Percentiles rank a stretch among this genome's conserved stretches.
Evolutionary conservation across 495 filamentous ascomycete species (phyloP).

Genomic region (Annulohypoxylon maeteangense): DNA sequence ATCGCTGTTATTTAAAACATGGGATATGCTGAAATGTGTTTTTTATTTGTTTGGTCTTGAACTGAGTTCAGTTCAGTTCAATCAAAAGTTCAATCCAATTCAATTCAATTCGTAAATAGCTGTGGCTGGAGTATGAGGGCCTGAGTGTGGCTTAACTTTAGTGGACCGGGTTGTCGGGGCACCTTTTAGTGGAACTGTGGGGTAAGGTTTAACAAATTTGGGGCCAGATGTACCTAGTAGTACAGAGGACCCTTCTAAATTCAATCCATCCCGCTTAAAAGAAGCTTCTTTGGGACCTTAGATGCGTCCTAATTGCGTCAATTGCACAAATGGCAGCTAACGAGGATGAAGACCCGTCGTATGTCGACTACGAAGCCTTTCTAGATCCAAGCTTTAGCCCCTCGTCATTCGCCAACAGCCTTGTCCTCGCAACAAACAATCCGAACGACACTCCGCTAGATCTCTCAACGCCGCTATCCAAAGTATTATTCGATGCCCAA

Average conservation of each 20-base stretch:
- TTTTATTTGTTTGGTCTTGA: too few relatives aligned
- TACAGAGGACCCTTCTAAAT: background rate
- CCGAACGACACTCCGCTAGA: constrained; percentile 88
- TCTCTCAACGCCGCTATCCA: constrained; percentile 90
- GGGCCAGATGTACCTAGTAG: background rate
- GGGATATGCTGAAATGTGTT: background rate
- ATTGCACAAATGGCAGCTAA: constrained; percentile 40
- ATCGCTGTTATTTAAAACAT: too few relatives aligned
- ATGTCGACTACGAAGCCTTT: constrained; percentile 97
- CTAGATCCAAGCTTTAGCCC: constrained; percentile 85
- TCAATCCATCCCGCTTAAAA: background rate
- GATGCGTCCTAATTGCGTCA: constrained; percentile 12
- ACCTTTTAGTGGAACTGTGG: background rate
- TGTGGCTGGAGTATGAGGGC: background rate
- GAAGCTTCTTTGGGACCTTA: constrained; percentile 22
- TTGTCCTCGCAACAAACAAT: constrained; percentile 92
- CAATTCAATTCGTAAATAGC: background rate
- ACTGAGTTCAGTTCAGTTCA: background rate
- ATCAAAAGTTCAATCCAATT: too few relatives aligned
- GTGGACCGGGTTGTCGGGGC: background rate
- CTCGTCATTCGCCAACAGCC: constrained; percentile 82
- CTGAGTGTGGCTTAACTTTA: background rate
- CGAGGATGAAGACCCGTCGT: constrained; percentile 72
- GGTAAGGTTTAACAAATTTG: background rate
- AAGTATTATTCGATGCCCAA: constrained; percentile 95